A percentile compares a stretch with the other conserved stretches of the same genome.
These are phyloP conservation scores for Ceraceosorus bombacis DNA, from an alignment of 1,284 basidiomycete species.

Conservation along the genomic window DNA sequence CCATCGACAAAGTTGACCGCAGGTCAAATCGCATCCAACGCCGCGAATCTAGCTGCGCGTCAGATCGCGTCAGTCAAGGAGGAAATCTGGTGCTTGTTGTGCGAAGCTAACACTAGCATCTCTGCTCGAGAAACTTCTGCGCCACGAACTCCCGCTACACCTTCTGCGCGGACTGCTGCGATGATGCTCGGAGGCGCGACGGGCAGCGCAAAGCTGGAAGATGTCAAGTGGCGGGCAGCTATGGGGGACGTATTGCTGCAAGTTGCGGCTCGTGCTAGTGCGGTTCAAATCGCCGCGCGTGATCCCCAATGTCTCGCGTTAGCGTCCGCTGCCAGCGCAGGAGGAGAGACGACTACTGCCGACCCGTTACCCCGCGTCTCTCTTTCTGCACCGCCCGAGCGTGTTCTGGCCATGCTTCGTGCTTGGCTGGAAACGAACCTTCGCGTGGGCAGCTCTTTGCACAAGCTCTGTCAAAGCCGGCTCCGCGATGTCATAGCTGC, in stretches of 20 bases:
- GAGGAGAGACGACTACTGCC: background rate
- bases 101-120: conserved; percentile 50
- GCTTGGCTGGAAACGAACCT: conserved; percentile 38
- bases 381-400: conserved; percentile 18
- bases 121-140: conserved; percentile 12
- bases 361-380: conserved; percentile 6
- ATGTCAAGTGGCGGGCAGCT: conserved; percentile 53
- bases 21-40: conserved; percentile 13
- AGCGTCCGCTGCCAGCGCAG: background rate
- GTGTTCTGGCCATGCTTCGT: conserved; percentile 27
- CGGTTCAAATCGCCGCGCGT: conserved; percentile 16
- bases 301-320: conserved; percentile 14
- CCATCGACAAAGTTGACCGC: background rate
- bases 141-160: background rate
- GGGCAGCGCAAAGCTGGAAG: conserved; percentile 49
- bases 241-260: conserved; percentile 62
- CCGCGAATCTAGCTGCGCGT: conserved; percentile 18
- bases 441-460: conserved; percentile 20
- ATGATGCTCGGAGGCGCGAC: conserved; percentile 19
- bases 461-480: conserved; percentile 32
- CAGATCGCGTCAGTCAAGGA: conserved; percentile 53
- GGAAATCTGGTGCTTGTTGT: conserved; percentile 68
- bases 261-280: conserved; percentile 57
- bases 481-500: conserved; percentile 23
- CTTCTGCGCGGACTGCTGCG: background rate